A percentile compares a stretch with the other conserved stretches of the same genome.
These are phyloP conservation scores for Alternaria sp. DNA, from an alignment of 2,329 filamentous ascomycete genomes.

Conservation along the genomic window DNA sequence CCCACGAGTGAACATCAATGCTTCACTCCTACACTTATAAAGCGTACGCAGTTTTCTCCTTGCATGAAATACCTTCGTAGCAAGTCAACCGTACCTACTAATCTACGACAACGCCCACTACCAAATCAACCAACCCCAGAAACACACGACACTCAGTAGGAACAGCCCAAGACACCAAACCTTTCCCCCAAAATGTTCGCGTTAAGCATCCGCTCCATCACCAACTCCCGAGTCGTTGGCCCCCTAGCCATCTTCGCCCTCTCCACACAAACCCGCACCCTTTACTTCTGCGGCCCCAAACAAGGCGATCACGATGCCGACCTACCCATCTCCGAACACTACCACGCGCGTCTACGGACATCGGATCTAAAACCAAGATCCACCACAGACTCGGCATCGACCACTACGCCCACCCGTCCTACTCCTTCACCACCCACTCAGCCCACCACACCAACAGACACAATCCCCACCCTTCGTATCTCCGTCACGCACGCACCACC, in stretches of 20 bases:
- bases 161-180: background rate
- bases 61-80: background rate
- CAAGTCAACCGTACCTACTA: background rate
- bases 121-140: background rate
- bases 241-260: background rate
- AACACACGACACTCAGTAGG: background rate
- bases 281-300: conserved; percentile 6
- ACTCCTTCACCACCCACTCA: background rate
- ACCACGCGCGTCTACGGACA: background rate
- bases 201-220: background rate
- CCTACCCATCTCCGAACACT: background rate
- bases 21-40: background rate
- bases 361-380: background rate
- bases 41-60: background rate
- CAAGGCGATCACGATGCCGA: background rate
- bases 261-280: background rate
- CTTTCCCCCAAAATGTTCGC: background rate
- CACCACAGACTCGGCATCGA: background rate
- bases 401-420: background rate
- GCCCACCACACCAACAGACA: background rate
- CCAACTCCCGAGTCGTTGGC: background rate
- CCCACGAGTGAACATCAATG: background rate
- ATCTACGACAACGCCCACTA: background rate
- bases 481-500: background rate
- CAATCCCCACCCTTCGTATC: background rate